These are phyloP conservation scores for Amanita thiersii DNA, from an alignment of 768 basidiomycete genomes.

Conservation along the genomic window DNA sequence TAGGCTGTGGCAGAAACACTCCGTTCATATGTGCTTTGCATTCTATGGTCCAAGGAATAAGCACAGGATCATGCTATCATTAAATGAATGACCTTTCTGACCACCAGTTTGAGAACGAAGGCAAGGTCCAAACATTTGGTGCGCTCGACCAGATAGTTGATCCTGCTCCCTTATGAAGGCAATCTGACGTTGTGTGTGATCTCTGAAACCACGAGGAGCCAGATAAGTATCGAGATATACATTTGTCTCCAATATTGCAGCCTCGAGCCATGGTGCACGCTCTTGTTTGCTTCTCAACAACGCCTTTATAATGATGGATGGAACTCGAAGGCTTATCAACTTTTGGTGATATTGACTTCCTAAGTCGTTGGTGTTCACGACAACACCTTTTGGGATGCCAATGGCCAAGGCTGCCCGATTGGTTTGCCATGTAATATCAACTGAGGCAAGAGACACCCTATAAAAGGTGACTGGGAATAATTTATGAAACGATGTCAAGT, in stretches of 20 bases:
- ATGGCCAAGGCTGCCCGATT: slow-evolving; percentile 47
- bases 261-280: slow-evolving; percentile 59
- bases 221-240: slow-evolving; percentile 62
- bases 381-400: slow-evolving; percentile 49
- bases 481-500: not conserved
- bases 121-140: slow-evolving; percentile 33
- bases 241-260: slow-evolving; percentile 44
- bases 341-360: slow-evolving; percentile 62
- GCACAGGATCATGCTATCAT: not conserved
- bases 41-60: not conserved
- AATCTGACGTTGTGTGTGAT: slow-evolving; percentile 43
- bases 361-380: slow-evolving; percentile 66
- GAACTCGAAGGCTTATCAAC: slow-evolving; percentile 51
- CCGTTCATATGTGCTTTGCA: slow-evolving; percentile 31
- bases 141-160: slow-evolving; percentile 51
- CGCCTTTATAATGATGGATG: slow-evolving; percentile 38
- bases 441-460: slow-evolving; percentile 48
- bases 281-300: slow-evolving; percentile 35
- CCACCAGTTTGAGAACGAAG: slow-evolving; percentile 9
- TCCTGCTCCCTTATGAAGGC: slow-evolving; percentile 71
- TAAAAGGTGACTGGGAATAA: slow-evolving; percentile 68
- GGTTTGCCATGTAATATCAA: slow-evolving; percentile 51
- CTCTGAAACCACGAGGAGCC: slow-evolving; percentile 48
- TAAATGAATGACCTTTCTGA: not conserved
- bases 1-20: slow-evolving; percentile 37